Percentiles rank a stretch among this genome's conserved stretches.
Evolutionary conservation across 345 rosid genomes (phyloP).

Genomic region (Laguncularia racemosa): DNA sequence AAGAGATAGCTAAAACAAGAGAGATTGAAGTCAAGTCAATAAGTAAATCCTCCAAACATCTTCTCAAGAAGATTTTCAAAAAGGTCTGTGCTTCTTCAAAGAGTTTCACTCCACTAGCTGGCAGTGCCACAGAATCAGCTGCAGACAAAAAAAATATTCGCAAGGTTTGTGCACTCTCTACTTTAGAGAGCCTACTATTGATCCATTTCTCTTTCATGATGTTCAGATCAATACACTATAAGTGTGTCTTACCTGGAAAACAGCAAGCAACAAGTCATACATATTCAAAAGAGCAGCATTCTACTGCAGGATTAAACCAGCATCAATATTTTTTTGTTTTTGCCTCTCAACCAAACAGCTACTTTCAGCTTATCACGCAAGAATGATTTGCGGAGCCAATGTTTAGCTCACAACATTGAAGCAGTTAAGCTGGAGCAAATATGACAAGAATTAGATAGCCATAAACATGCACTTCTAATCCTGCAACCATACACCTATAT

Average conservation of each 20-base stretch:
- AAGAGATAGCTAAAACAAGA: constrained; percentile 26
- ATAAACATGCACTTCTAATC: no score
- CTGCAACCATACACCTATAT: no score
- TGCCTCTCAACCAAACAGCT: not conserved
- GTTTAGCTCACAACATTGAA: no score
- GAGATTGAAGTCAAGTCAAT: constrained; percentile 36
- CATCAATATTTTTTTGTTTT: not conserved
- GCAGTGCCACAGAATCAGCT: constrained; percentile 22
- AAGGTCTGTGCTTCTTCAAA: constrained; percentile 42
- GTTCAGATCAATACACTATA: not conserved
- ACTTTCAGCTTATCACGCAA: no score
- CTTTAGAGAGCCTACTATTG: not conserved
- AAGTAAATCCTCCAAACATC: constrained; percentile 47
- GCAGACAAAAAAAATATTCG: constrained; percentile 50
- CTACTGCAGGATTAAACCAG: no score
- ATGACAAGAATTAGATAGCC: no score
- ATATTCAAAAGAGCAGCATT: no score
- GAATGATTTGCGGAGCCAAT: no score
- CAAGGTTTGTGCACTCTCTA: constrained; percentile 42
- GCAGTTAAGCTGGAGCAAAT: no score
- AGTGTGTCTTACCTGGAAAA: no score
- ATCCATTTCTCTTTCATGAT: not conserved
- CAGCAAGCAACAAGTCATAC: no score
- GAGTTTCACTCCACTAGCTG: constrained; percentile 15
- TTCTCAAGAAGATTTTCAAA: constrained; percentile 56